Evolutionary conservation across 768 basidiomycete genomes (phyloP), one percentile per base, ranked within the genome.

Genomic region (Hemileccinum rubropunctum): DNA sequence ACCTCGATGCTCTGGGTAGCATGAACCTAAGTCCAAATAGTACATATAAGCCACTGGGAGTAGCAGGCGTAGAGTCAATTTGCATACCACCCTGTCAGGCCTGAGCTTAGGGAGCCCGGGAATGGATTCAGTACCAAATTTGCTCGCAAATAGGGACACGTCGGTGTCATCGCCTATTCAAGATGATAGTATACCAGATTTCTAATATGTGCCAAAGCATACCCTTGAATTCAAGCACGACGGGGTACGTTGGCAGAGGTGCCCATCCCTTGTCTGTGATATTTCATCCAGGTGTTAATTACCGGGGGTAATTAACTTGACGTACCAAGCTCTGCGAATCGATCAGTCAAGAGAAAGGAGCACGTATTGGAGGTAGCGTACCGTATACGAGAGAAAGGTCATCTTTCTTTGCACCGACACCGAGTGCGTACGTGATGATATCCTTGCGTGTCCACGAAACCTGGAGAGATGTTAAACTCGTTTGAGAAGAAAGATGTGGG

Each of bases 391-490:
- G 76, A 6, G 75, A 69, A 40, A 81, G 77, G 47, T 93, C 90
- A 42, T 86, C 76, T 34, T 75, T 75, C 68, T 89, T 91, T 14
- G 89, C 89, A 14, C 91, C 92, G 33, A 94, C 84, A 14, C 88
- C 89, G 20, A 83, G 72, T 12, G 88, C 86, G 56, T 92, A 94
- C 2, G 81, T 78, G 51, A 94, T 70, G 14, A 92, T 71, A 67
- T 94, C 91, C 44, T 90, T 81, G 69, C 84, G 83, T 64, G 88
- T 91, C 91, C 91, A 94, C 1, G 79, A 68, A 23, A 90, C 91
- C 88, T 91, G 42, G 4, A 26, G 15, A 17, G 27, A 23, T 11
- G 17, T 18, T 48, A 6, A 23, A 23, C 6, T 6, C 5, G 42
- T 18, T 10, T 47, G n/a, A 21, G 28, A 15, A 36, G 28, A 47